Percentiles rank a stretch among this genome's conserved stretches.
Conservation (phyloP, 805 yeast genomes). For the Lachancea meyersii region DNA sequence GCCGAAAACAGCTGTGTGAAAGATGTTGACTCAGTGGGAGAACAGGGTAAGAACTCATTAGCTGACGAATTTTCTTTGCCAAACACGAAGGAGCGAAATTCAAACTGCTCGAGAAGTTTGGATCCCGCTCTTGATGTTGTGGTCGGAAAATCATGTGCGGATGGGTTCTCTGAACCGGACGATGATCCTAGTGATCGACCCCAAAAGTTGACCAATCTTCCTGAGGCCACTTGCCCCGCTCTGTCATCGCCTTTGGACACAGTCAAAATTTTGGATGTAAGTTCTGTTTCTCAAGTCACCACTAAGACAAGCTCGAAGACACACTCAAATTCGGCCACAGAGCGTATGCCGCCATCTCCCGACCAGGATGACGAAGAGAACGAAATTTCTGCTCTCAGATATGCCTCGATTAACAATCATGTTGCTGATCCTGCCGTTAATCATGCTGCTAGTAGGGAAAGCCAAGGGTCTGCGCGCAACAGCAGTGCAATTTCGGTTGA, state of each 20-base stretch:
- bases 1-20: background rate
- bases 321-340: background rate
- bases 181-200: background rate
- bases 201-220: background rate
- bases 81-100: background rate
- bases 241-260: background rate
- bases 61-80: background rate
- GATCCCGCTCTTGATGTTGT: background rate
- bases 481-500: background rate
- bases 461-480: background rate
- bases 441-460: no score
- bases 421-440: no score
- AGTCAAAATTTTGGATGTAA: background rate
- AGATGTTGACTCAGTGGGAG: background rate
- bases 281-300: background rate
- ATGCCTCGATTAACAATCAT: no score
- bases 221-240: background rate
- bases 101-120: conserved; percentile 4
- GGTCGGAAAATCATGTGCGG: background rate
- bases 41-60: background rate
- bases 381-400: no score
- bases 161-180: no score
- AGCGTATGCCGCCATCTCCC: background rate
- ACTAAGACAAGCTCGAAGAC: background rate
- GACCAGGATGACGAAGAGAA: no score